phyloP scores from a whole-genome alignment of 2,329 filamentous ascomycete species.

The Colletotrichum plurivorum region DNA sequence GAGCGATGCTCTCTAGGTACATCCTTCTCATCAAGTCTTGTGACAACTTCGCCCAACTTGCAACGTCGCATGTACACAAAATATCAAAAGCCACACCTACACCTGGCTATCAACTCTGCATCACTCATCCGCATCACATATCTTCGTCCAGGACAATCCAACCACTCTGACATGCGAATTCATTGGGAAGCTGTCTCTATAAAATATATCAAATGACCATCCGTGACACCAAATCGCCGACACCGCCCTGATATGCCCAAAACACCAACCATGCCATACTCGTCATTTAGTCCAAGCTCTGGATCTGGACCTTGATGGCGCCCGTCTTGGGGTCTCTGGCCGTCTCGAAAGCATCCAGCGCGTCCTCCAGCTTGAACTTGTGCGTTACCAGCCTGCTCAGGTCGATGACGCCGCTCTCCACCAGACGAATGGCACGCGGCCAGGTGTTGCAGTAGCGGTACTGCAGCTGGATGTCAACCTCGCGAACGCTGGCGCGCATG shows the following conservation, averaged over 20 bases:
- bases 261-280: conserved; percentile 29
- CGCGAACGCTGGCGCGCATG: conserved; percentile 90
- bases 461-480: conserved; percentile 96
- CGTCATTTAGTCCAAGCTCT: conserved; percentile 70
- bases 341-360: conserved; percentile 89
- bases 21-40: too few relatives aligned
- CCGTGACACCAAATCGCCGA: conserved; percentile 40
- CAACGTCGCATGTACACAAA: too few relatives aligned
- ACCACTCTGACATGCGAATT: neutral
- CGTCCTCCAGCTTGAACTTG: conserved; percentile 87
- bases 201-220: conserved; percentile 27
- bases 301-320: conserved; percentile 98
- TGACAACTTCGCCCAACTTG: too few relatives aligned
- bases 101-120: too few relatives aligned
- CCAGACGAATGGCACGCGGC: conserved; percentile 90
- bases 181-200: conserved; percentile 31
- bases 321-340: conserved; percentile 90
- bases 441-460: conserved; percentile 97
- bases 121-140: neutral
- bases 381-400: conserved; percentile 89
- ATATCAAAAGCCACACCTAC: too few relatives aligned
- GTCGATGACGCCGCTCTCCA: conserved; percentile 88
- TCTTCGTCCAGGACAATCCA: neutral
- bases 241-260: conserved; percentile 33
- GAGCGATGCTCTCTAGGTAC: too few relatives aligned